A percentile compares a stretch with the other conserved stretches of the same genome.
Evolutionary conservation across 169 alveolate species (phyloP).

Genomic region (Plasmodium chabaudi): DNA sequence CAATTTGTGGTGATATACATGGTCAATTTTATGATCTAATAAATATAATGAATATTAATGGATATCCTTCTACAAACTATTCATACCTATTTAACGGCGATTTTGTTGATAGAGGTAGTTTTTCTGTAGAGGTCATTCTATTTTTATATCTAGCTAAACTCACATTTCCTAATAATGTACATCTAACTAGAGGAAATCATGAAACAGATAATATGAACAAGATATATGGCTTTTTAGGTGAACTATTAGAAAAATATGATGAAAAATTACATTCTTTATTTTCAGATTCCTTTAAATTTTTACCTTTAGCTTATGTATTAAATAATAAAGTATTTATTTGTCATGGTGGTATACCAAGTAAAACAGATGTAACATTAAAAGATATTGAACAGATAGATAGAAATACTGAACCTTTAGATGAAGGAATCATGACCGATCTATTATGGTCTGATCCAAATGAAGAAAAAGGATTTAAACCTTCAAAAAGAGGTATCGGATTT

Average conservation of each 20-base stretch:
- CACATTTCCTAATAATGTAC: slow-evolving; percentile 95
- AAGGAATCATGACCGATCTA: slow-evolving; percentile 95
- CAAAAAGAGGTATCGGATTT: slow-evolving; percentile 98
- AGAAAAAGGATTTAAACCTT: slow-evolving; percentile 95
- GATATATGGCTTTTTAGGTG: slow-evolving; percentile 99
- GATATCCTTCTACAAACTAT: slow-evolving; percentile 95
- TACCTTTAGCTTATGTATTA: slow-evolving; percentile 98
- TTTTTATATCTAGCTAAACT: slow-evolving; percentile 93
- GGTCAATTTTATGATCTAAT: slow-evolving; percentile 99
- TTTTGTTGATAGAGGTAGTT: slow-evolving; percentile 99
- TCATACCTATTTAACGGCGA: slow-evolving; percentile 99
- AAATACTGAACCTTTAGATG: slow-evolving; percentile 96
- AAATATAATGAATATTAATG: slow-evolving; percentile 97
- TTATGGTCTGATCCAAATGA: slow-evolving; percentile 99
- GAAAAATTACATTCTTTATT: slow-evolving; percentile 94
- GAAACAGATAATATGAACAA: slow-evolving; percentile 97
- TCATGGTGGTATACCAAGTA: slow-evolving; percentile 98
- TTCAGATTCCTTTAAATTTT: slow-evolving; percentile 92
- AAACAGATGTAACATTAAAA: slow-evolving; percentile 95
- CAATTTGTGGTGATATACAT: slow-evolving; percentile 99
- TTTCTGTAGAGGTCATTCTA: slow-evolving; percentile 96
- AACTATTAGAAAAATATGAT: slow-evolving; percentile 96
- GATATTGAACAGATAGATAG: slow-evolving; percentile 95
- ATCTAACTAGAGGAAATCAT: slow-evolving; percentile 99
- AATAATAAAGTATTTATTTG: slow-evolving; percentile 95